Evolutionary conservation across 2,329 filamentous ascomycete species (phyloP), one percentile per base, ranked within the genome.

Genomic region (Stagonosporopsis chrysanthemi): DNA sequence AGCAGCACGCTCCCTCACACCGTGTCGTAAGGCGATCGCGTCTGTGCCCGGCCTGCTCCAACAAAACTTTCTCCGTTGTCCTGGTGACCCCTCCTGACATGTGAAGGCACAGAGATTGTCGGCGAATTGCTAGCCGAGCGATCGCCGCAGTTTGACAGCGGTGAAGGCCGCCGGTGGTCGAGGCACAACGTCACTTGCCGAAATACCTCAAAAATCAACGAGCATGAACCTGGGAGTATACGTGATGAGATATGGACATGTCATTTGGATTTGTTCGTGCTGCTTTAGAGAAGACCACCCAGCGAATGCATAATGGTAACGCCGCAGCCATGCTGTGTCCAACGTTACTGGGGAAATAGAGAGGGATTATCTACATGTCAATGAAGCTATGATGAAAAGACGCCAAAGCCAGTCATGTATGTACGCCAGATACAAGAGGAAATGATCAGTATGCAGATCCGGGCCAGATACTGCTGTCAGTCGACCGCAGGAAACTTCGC

Each of bases 241-340:
- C 19, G 15, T 41, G 47, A 52, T 44, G 43, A 52, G 31, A 47
- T 44, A 14, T 22, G n/a, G 5, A 19, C 11, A 35, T 40, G 43
- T 57, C 44, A 57, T 57, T 35, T 33, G 9, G 4, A 19, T 26
- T 33, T 17, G 43, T 39, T 43, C 29, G 11, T 43, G 17, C 15
- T 35, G 17, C 28, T 43, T 26, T 52, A 48, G 38, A 52, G 24
- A 35, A 40, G 14, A 15, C 39, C 24, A 39, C 54, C 54, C 48
- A 36, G 52, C 29, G 26, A 39, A 52, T 52, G 39, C 48, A 43
- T 48, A 52, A 44, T 15, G 35, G 19, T 28, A 48, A 52, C 54
- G 48, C 54, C 54, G 12, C 48, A n/a, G 26, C 44, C 54, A 48
- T 57, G 54, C 48, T 57, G 28, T 52, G 40, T 52, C 48, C 54